Evolutionary conservation across 2,329 filamentous ascomycete species (phyloP).

Genomic region (Apiospora marii): DNA sequence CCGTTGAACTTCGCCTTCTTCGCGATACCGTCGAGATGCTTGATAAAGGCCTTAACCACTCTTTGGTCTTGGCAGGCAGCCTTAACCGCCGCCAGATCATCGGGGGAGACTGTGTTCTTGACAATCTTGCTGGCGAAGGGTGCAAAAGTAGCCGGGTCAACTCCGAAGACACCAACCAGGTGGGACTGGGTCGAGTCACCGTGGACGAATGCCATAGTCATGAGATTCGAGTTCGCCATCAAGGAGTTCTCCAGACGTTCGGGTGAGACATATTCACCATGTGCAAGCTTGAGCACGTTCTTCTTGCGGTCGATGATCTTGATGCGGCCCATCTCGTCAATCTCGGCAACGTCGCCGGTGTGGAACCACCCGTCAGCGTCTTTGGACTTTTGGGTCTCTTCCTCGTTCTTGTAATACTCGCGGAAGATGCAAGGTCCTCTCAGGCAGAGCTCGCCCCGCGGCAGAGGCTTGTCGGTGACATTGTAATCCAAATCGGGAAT

Average conservation of each 20-base stretch:
- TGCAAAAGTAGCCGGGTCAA: slow-evolving; percentile 86
- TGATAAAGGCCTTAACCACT: slow-evolving; percentile 77
- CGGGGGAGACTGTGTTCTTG: slow-evolving; percentile 68
- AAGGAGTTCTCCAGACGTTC: slow-evolving; percentile 97
- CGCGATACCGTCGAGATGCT: slow-evolving; percentile 79
- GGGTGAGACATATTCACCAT: slow-evolving; percentile 97
- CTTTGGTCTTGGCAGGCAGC: slow-evolving; percentile 72
- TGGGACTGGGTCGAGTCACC: slow-evolving; percentile 84
- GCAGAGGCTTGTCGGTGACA: slow-evolving; percentile 84
- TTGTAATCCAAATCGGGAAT: slow-evolving; percentile 95
- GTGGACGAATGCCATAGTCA: slow-evolving; percentile 87
- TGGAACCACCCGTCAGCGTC: slow-evolving; percentile 96
- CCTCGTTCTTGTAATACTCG: slow-evolving; percentile 89
- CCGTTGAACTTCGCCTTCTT: slow-evolving; percentile 89
- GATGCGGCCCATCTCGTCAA: slow-evolving; percentile 88
- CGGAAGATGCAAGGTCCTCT: slow-evolving; percentile 82
- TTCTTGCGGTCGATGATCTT: slow-evolving; percentile 96
- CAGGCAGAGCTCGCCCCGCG: slow-evolving; percentile 88
- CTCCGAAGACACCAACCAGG: slow-evolving; percentile 86
- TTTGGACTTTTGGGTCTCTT: slow-evolving; percentile 83
- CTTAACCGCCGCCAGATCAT: slow-evolving; percentile 72
- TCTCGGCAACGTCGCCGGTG: slow-evolving; percentile 87
- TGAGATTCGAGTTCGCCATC: slow-evolving; percentile 78
- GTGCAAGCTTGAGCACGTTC: slow-evolving; percentile 98
- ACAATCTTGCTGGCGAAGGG: slow-evolving; percentile 81